Evolutionary conservation across 2,329 filamentous ascomycete species (phyloP), one percentile per base, ranked within the genome.

Genomic region (Blastomyces silverae): DNA sequence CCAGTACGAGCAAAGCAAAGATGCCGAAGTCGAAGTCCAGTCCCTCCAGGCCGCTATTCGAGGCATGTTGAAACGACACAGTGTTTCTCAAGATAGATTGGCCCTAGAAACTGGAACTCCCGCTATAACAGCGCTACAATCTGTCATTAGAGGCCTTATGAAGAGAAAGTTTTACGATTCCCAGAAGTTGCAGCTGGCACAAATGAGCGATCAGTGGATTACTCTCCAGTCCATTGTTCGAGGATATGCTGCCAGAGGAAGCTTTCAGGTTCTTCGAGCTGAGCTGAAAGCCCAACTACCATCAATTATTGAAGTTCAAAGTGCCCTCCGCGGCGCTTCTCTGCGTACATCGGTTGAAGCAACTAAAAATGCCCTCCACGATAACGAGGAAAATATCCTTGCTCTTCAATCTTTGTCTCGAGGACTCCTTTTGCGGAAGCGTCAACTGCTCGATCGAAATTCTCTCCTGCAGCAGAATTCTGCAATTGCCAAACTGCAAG

Each of bases 1-100:
- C 72, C 83, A 88, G 71, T 83, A 92, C 71, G 81, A 82, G 68
- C 80, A 82, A 66, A 87, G 84, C 62, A 84, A 82, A 68, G 85
- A 85, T 63, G 85, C 87, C 61, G 83, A 92, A 64, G 81, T 84
- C 55, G 82, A 85, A 68, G 83, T 91, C 73, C 76, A 83, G 74
- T 48, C 70, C 76, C 72, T 86, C 17, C 83, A 86, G 66, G 77
- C 80, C 42, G 78, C 79, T 66, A 84, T 89, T 37, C 58, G 66
- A 42, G 65, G 61, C 28, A 64, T 64, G 58, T 60, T 72, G 10
- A 50, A 68, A 58, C 48, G 63, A 61, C 67, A 69, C 17, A 52
- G 62, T 5, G 17, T 77, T 25, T 65, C 68, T n/a, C 68, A 72
- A 34, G 69, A 71, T 15, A 69, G 69, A 37, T 44, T 65, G 20